Evolutionary conservation across 2,329 filamentous ascomycete genomes (phyloP), one percentile per base, ranked within the genome.

Genomic region (Orbilia brochopaga): DNA sequence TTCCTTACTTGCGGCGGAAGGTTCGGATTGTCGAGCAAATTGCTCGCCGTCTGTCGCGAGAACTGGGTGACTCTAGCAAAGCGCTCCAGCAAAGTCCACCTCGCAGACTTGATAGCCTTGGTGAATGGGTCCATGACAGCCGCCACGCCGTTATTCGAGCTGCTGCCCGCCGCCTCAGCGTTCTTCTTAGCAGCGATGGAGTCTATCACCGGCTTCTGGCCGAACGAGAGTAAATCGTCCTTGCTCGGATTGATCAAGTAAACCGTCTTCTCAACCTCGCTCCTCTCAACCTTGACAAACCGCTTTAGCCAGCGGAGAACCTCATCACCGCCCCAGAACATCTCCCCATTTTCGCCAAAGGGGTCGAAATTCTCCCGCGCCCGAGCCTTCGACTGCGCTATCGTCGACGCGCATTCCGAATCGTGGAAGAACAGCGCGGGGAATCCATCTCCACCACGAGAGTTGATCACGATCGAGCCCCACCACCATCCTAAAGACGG

Each of bases 401-500:
- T 96, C 0, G 94, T 99, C 59, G 90, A 95, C 80, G 96, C 90
- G 77, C 94, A 99, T 81, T 99, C 94, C 74, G 88, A 92, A 78
- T 99, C 94, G 79, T 99, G 94, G 81, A 99, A 99, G 81, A 99
- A 99, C 0, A 99, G 82, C 0, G 94, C 92, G 0, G 94, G 94
- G 75, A 97, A 96, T 78, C 90, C 94, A 78, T 97, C 92, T 2
- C 95, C 95, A 0, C 89, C 87, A 11, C 90, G 84, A 0, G 90
- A 91, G 79, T 99, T 99, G 81, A 99, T 91, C 65, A 99, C 89
- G 27, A 99, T 81, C 74, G 92, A 96, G 35, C 94, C 94, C 79
- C 95, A 97, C 94, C 94, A 99, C 95, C 94, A 99, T 15, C 94
- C 95, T 6, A 96, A 81, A 78, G 91, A 97, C 3, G 94, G 95